Conservation (phyloP, 192 early-diverging fungal genomes). For the Spizellomyces sp. region DNA sequence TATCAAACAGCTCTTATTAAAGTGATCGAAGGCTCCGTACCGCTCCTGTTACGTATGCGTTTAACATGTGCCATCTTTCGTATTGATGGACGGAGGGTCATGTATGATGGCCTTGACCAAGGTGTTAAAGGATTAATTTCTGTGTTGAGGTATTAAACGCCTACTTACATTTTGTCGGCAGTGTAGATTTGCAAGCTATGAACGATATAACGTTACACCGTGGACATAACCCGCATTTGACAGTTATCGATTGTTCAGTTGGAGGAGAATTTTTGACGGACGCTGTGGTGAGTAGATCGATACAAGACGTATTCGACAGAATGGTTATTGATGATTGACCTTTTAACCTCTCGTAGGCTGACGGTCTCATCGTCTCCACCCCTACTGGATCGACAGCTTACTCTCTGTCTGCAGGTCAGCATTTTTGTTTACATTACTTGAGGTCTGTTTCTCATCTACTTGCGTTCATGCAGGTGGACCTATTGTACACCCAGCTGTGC, state of each 20-base stretch:
- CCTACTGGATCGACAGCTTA: constrained; percentile 95
- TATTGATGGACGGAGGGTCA: not conserved
- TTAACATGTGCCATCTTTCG: constrained; percentile 46
- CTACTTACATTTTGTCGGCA: constrained; percentile 34
- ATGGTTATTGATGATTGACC: too few relatives aligned
- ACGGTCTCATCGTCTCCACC: constrained; percentile 76
- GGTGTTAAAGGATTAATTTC: not conserved
- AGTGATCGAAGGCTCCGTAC: constrained; percentile 65
- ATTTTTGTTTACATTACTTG: not conserved
- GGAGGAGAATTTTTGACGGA: constrained; percentile 83
- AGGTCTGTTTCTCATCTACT: not conserved
- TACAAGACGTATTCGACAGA: not conserved
- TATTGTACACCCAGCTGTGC: constrained; percentile 88
- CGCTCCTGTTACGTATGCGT: constrained; percentile 78
- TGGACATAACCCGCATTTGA: constrained; percentile 81
- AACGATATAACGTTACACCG: constrained; percentile 90
- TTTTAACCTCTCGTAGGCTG: constrained; percentile 9
- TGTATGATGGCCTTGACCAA: not conserved
- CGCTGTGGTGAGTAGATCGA: constrained; percentile 63
- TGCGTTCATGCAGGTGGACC: constrained; percentile 72
- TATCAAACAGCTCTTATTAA: constrained; percentile 60
- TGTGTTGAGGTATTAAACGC: not conserved
- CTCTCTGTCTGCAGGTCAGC: constrained; percentile 68
- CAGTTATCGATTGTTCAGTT: constrained; percentile 78
- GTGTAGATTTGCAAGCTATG: constrained; percentile 57